Conservation (phyloP, 306 rosid species). For the Sicyos edulis region DNA sequence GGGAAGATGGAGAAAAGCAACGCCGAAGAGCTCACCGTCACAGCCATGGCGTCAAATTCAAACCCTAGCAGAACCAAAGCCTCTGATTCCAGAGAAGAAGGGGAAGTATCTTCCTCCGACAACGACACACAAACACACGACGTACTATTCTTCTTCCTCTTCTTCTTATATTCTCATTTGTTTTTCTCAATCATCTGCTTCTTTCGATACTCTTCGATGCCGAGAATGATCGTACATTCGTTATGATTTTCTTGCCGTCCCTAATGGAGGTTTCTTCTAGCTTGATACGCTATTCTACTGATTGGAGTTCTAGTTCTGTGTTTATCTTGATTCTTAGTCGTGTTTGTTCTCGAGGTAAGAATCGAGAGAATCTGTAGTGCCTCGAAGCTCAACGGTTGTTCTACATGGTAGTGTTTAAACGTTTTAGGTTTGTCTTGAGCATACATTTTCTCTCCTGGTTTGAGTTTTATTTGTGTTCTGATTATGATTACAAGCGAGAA, state of each 20-base stretch:
- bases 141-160: conserved; percentile 18
- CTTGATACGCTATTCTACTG: neutral
- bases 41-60: conserved; percentile 23
- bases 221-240: neutral
- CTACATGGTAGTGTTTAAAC: neutral
- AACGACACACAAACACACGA: conserved; percentile 35
- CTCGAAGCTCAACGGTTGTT: neutral
- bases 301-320: neutral
- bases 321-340: neutral
- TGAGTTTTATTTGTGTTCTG: neutral
- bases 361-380: neutral
- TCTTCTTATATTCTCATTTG: conserved; percentile 8
- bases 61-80: conserved; percentile 21
- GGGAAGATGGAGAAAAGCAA: conserved; percentile 32
- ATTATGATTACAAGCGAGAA: neutral
- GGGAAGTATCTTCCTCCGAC: conserved; percentile 66
- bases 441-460: neutral
- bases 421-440: neutral
- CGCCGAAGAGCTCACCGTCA: conserved; percentile 25
- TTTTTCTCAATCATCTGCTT: no score
- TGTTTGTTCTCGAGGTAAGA: neutral
- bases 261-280: neutral
- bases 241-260: neutral
- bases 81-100: conserved; percentile 64
- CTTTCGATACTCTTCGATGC: neutral